Evolutionary conservation across 106 monocot genomes (phyloP), one percentile per base, ranked within the genome.

Genomic region (Allium sativum): DNA sequence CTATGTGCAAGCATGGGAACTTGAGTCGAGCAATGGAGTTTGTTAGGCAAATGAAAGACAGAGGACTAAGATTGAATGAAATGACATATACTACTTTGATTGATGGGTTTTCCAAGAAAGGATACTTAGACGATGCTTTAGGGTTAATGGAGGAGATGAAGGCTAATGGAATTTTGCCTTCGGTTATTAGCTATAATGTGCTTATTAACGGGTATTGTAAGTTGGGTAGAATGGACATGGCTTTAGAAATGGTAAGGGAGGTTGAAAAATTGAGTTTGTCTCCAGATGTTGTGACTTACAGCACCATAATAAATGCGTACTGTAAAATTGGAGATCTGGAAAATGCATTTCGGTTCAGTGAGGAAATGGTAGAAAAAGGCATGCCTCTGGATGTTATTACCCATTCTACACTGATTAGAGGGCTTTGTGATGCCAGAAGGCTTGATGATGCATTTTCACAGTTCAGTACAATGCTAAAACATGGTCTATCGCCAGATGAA

Each of bases 141-240:
- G 19, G 67, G 54, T 64, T 82, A 15, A 62, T 86, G 61, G 74
- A 79, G 56, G 83, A 94, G 70, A 94, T 94, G 85, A 70, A 67
- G 59, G 68, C 58, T 47, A 65, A 64, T 58, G 77, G 86, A 0
- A 69, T 90, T 70, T 44, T 15, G 17, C 78, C 78, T 21, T 79
- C 89, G 5, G 62, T 84, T 31, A 72, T 73, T 20, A 31, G 81
- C 21, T 94, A 84, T 21, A 94, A 94, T 83, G 80, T 83, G 44
- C 76, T 94, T 46, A 74, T 84, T 56, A 89, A 90, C 75, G 94
- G 94, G 46, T 84, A 89, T 64, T 83, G 81, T 64, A 40, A 46
- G 3, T 45, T 76, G 22, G 83, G 82, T 45, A 89, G 76, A 65
- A 69, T 83, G 51, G 71, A 83, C 43, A 72, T 83, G 64, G 85